Conservation (phyloP, 2,329 filamentous ascomycete genomes). For the Kalmusia sp. region DNA sequence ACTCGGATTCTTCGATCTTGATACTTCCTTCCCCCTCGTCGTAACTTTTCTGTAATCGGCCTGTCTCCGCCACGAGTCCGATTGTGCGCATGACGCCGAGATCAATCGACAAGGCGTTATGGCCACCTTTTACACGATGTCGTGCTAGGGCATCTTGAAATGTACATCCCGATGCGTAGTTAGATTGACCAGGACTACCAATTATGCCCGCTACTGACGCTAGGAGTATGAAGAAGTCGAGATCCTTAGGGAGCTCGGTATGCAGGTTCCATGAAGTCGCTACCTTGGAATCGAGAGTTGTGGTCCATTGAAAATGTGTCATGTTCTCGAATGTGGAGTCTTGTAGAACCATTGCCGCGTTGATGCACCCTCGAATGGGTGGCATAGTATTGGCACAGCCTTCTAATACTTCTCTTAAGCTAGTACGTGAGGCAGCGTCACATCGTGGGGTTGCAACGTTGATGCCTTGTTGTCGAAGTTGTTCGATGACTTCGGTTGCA, state of each 20-base stretch:
- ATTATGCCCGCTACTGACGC: constrained; percentile 29
- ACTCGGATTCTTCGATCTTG: constrained; percentile 15
- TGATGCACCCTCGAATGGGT: constrained; percentile 30
- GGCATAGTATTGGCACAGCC: constrained; percentile 18
- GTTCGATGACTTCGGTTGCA: constrained; percentile 11
- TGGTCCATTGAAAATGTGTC: constrained; percentile 18
- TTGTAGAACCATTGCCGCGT: constrained; percentile 28
- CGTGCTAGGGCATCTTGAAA: constrained; percentile 32
- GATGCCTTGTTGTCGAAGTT: constrained; percentile 15
- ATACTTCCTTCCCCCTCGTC: background rate
- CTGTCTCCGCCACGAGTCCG: constrained; percentile 23
- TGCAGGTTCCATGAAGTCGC: constrained; percentile 41
- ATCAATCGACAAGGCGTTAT: constrained; percentile 24
- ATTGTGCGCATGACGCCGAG: constrained; percentile 23
- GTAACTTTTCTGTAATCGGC: background rate
- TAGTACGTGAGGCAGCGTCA: constrained; percentile 19
- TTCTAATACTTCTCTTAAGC: constrained; percentile 12
- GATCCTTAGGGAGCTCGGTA: constrained; percentile 10
- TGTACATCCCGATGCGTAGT: constrained; percentile 33
- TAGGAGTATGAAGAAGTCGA: constrained; percentile 37
- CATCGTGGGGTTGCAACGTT: constrained; percentile 20
- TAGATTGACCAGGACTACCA: constrained; percentile 28
- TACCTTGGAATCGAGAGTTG: constrained; percentile 36
- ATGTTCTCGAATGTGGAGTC: constrained; percentile 29
- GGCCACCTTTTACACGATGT: constrained; percentile 22